Conservation (phyloP, 176 grass and related monocot species). For the Musa itinerans region DNA sequence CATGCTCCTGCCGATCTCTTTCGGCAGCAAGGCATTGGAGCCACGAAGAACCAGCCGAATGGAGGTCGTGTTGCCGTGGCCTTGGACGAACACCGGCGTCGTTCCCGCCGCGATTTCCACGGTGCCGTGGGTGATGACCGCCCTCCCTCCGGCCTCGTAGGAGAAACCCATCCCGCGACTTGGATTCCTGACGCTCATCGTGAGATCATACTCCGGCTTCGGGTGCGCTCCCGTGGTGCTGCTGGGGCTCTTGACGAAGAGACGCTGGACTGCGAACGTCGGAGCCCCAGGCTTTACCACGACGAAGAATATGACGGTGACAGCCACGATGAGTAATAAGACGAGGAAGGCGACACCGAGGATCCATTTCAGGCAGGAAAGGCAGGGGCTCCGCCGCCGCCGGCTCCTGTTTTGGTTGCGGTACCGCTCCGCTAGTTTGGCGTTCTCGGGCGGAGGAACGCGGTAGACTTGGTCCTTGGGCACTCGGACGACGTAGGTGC, state of each 20-base stretch:
- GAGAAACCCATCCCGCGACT: conserved; percentile 40
- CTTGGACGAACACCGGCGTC: conserved; percentile 60
- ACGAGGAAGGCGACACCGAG: conserved; percentile 1
- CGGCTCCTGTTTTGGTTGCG: conserved; percentile 25
- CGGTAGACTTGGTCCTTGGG: conserved; percentile 68
- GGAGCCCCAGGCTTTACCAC: conserved; percentile 27
- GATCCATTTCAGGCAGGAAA: conserved; percentile 29
- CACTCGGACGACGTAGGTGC: conserved; percentile 42
- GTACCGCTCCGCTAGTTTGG: conserved; percentile 39
- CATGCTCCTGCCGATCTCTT: conserved; percentile 28
- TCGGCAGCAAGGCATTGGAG: conserved; percentile 20
- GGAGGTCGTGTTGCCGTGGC: conserved; percentile 35
- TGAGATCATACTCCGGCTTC: conserved; percentile 33
- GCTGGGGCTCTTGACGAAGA: conserved; percentile 33
- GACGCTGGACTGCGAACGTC: conserved; percentile 25
- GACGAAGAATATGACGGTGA: conserved; percentile 17
- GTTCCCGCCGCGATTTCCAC: conserved; percentile 29
- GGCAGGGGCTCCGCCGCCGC: conserved; percentile 28
- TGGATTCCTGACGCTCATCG: conserved; percentile 40
- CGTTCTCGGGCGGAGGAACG: conserved; percentile 61
- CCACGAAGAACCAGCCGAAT: conserved; percentile 30
- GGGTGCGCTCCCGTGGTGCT: conserved; percentile 10
- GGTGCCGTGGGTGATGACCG: conserved; percentile 33
- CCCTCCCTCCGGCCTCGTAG: conserved; percentile 27
- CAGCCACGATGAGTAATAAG: conserved; percentile 21